phyloP scores from a whole-genome alignment of 257 asterid species.

The Lycium barbarum region DNA sequence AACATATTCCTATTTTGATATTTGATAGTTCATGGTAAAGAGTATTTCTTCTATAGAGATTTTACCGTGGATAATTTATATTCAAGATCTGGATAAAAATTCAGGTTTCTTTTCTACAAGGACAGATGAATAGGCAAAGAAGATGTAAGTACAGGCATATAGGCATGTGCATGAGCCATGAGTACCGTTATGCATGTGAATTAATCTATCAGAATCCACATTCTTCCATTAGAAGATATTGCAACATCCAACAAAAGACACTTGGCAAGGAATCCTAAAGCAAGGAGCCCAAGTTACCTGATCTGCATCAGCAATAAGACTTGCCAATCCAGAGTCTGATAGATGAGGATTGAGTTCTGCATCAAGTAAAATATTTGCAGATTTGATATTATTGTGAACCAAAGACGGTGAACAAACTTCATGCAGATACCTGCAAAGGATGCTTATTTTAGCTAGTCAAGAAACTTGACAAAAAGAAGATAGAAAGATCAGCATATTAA shows the following conservation, averaged over 20 bases:
- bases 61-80: background rate
- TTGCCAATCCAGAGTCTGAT: constrained; percentile 85
- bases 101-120: constrained; percentile 9
- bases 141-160: background rate
- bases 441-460: constrained; percentile 31
- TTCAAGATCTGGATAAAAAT: background rate
- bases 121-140: constrained; percentile 5
- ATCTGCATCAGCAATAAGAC: constrained; percentile 73
- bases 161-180: background rate
- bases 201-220: background rate
- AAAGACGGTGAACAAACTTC: constrained; percentile 95
- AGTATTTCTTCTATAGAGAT: background rate
- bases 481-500: constrained; percentile 11
- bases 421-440: constrained; percentile 78
- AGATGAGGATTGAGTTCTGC: constrained; percentile 92
- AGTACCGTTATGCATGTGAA: constrained; percentile 3
- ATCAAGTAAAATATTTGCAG: constrained; percentile 87
- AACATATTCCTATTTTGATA: background rate
- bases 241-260: constrained; percentile 8
- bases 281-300: constrained; percentile 54
- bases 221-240: background rate
- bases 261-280: background rate
- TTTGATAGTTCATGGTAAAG: background rate
- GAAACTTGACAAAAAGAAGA: constrained; percentile 20
- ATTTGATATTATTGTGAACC: constrained; percentile 84